Conservation (phyloP, 768 basidiomycete genomes). For the Phaeotremella fagi region DNA sequence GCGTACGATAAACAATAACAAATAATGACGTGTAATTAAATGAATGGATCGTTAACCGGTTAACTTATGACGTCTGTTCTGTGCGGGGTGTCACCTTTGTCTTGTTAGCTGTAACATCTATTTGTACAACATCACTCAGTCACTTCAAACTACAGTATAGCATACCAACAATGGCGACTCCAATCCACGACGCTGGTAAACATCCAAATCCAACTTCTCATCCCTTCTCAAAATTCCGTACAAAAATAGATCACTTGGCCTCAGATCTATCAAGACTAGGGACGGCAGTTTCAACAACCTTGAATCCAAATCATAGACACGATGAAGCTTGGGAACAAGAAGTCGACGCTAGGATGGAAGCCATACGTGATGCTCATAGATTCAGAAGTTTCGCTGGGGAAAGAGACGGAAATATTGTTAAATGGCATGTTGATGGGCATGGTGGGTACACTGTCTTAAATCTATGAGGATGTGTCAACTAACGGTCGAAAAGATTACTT, state of each 20-base stretch:
- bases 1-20: too few species aligned
- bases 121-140: too few species aligned
- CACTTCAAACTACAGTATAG: too few species aligned
- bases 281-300: conserved; percentile 33
- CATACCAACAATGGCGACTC: conserved; percentile 32
- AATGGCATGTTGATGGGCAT: conserved; percentile 93
- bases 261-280: conserved; percentile 32
- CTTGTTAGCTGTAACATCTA: too few species aligned
- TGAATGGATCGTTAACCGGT: too few species aligned
- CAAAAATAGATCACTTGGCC: conserved; percentile 31
- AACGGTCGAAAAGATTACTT: conserved; percentile 63
- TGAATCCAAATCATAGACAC: conserved; percentile 47
- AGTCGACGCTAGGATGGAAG: conserved; percentile 55
- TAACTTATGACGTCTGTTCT: too few species aligned
- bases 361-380: conserved; percentile 74
- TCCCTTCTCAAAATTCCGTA: conserved; percentile 28
- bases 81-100: too few species aligned
- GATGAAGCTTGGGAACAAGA: conserved; percentile 66
- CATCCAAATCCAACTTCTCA: conserved; percentile 20
- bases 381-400: conserved; percentile 78
- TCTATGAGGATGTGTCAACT: neutral
- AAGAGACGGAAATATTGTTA: conserved; percentile 66
- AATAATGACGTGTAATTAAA: too few species aligned
- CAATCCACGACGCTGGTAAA: conserved; percentile 20
- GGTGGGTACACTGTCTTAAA: conserved; percentile 18